Conservation (phyloP, 352 stramenopile species). For the Phytophthora aleatoria region DNA sequence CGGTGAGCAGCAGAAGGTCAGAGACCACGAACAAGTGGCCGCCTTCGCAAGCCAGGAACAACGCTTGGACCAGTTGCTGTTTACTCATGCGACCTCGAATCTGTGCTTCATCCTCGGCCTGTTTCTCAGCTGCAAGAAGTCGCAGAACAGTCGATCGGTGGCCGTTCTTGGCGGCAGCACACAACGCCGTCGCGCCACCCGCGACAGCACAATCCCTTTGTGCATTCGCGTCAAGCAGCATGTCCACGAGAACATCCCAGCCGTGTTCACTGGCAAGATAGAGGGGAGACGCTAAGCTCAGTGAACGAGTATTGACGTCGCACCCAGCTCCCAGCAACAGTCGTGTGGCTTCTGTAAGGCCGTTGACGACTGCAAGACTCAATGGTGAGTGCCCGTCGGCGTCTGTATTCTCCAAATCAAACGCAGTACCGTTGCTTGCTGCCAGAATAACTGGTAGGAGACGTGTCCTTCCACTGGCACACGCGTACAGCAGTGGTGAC, state of each 20-base stretch:
- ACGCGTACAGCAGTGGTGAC: slow-evolving; percentile 70
- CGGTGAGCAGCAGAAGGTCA: slow-evolving; percentile 61
- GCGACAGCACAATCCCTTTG: slow-evolving; percentile 46
- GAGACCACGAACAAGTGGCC: slow-evolving; percentile 67
- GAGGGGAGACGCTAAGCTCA: slow-evolving; percentile 71
- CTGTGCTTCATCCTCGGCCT: slow-evolving; percentile 17
- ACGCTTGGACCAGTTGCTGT: slow-evolving; percentile 54
- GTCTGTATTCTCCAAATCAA: slow-evolving; percentile 71
- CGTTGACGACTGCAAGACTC: slow-evolving; percentile 65
- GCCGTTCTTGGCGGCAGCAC: slow-evolving; percentile 80
- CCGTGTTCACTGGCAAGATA: slow-evolving; percentile 82
- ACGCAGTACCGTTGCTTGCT: slow-evolving; percentile 11
- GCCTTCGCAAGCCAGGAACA: slow-evolving; percentile 84
- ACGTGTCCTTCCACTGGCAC: slow-evolving; percentile 55
- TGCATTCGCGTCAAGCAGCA: slow-evolving; percentile 55
- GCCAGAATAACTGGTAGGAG: slow-evolving; percentile 51
- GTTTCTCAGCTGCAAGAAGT: slow-evolving; percentile 50
- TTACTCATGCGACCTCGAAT: slow-evolving; percentile 11
- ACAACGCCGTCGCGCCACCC: slow-evolving; percentile 69
- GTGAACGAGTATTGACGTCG: slow-evolving; percentile 65
- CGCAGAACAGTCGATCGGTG: slow-evolving; percentile 58
- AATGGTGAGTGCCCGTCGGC: slow-evolving; percentile 63
- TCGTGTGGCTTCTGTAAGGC: slow-evolving; percentile 47
- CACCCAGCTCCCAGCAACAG: slow-evolving; percentile 53
- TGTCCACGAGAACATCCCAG: slow-evolving; percentile 69